Base-by-base conservation (phyloP, 176 grass and related monocot species). In the Phyllostachys edulis region DNA sequence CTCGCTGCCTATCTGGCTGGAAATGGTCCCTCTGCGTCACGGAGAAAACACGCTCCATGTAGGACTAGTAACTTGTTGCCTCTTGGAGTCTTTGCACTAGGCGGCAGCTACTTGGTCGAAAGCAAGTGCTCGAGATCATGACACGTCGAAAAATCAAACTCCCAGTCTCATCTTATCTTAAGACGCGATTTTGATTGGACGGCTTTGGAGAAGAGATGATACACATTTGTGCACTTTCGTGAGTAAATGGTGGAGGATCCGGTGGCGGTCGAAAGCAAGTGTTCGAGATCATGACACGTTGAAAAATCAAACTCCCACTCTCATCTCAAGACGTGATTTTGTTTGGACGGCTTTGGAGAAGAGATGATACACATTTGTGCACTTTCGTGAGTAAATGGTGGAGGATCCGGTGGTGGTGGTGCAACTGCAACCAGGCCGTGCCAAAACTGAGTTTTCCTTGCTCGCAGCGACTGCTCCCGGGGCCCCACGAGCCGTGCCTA, bases 371-470 rank as follows among this genome's bases (percentile, higher is more conserved):
- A 71, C 68, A 71, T 23, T 26, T 71, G 4, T 26, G 21, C 68
- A 6, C 13, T 15, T 69, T 32, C 13, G 44, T 3, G n/a, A 8
- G 41, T 12, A 15, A 24, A 8, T 3, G 52, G 17, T 51, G 52
- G 17, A 21, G 16, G 50, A 52, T 5, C 66, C 37, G 38, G 66
- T 9, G 18, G 23, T 18, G 38, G 66, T 9, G 18, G 23, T 4
- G 21, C 8, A 60, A 24, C 23, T 2, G 7, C 20, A 71, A 51
- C 8, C 27, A 3, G 5, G 67, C 23, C 45, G 16, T 11, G 57
- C 57, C 78, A 32, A 63, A 75, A 67, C 69, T 13, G 85, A 81
- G 47, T 6, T 87, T 71, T 81, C 77, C 37, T 12, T 44, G 46
- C 32, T 34, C 62, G 27, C 24, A 0, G 27, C 16, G 15, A 54